Conservation (phyloP, 148 eudicot species). For the Beta vulgaris region DNA sequence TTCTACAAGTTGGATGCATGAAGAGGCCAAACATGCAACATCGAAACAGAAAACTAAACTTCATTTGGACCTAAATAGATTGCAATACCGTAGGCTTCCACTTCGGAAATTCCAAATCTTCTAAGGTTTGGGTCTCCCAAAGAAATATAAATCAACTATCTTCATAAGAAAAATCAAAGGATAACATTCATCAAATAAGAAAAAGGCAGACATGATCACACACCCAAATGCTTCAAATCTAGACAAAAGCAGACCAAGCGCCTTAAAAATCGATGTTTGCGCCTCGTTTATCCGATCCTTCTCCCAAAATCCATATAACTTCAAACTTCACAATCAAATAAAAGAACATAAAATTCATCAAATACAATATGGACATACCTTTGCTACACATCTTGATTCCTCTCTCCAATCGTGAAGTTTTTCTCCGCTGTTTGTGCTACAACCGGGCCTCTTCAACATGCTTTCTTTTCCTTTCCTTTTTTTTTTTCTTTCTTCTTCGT, state of each 20-base stretch:
- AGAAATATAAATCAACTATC: background rate
- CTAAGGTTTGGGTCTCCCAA: background rate
- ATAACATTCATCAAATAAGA: background rate
- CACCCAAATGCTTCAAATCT: background rate
- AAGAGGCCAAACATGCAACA: background rate
- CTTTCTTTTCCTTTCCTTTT: conserved; percentile 68
- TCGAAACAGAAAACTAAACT: background rate
- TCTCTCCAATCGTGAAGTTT: conserved; percentile 46
- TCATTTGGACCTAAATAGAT: conserved; percentile 39
- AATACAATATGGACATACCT: conserved; percentile 28
- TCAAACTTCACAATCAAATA: background rate
- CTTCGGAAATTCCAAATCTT: background rate
- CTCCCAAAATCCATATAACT: background rate
- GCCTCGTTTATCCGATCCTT: background rate
- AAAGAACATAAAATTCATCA: background rate
- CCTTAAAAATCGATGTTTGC: background rate
- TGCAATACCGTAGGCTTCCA: background rate
- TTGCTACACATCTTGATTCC: conserved; percentile 35
- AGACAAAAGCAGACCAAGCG: conserved; percentile 1
- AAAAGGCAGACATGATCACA: background rate
- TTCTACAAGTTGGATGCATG: background rate
- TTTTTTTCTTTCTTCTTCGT: conserved; percentile 80
- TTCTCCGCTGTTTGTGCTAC: conserved; percentile 50
- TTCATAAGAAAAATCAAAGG: background rate
- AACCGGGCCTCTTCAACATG: conserved; percentile 61